These are phyloP conservation scores for Suillus cothurnatus DNA, from an alignment of 768 basidiomycete genomes.

Conservation along the genomic window DNA sequence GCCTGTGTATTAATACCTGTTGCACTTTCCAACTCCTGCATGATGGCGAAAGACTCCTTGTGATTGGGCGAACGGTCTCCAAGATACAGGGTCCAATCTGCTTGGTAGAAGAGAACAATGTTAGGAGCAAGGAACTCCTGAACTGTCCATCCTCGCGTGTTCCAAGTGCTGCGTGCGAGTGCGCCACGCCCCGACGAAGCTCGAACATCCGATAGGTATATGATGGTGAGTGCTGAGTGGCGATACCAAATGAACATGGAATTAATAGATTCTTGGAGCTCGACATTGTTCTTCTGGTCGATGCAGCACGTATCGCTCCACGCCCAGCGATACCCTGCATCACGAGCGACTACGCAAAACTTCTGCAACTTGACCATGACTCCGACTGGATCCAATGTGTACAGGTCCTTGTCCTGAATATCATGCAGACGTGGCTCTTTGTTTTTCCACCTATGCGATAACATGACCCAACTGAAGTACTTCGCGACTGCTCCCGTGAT, in stretches of 20 bases:
- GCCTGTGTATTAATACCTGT: neutral
- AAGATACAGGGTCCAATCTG: neutral
- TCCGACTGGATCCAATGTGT: neutral
- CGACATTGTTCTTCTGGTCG: neutral
- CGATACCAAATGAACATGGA: neutral
- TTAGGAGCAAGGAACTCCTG: neutral
- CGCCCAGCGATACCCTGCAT: neutral
- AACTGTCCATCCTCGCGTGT: neutral
- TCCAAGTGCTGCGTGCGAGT: neutral
- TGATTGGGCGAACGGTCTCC: neutral
- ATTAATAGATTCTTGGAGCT: neutral
- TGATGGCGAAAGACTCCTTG: neutral
- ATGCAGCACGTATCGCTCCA: neutral
- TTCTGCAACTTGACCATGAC: neutral
- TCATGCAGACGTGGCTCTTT: neutral
- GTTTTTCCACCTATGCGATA: neutral
- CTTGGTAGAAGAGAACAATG: neutral
- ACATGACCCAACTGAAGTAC: neutral
- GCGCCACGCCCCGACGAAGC: neutral
- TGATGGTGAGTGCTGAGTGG: neutral
- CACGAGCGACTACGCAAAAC: neutral
- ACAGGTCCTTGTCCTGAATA: neutral
- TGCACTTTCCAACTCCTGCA: neutral
- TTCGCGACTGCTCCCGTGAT: neutral
- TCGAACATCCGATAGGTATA: neutral